These are phyloP conservation scores for Picea glauca DNA, from an alignment of 75 land plant species.

Conservation along the genomic window DNA sequence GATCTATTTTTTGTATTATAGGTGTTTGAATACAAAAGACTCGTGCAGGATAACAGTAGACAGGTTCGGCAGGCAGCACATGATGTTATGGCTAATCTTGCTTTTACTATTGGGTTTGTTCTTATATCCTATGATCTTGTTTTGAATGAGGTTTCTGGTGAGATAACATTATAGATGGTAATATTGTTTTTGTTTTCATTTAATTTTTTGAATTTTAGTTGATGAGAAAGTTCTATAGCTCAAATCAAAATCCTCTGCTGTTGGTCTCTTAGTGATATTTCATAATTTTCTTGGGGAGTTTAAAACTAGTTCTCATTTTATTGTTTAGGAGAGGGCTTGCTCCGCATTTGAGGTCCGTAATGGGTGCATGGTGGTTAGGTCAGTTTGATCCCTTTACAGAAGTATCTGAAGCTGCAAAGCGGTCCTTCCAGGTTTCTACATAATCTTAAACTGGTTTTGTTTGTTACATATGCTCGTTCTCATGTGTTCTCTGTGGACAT, in stretches of 20 bases:
- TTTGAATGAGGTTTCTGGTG: neutral
- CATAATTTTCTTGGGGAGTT: neutral
- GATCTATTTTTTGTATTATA: slow-evolving; percentile 16
- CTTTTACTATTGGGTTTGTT: slow-evolving; percentile 42
- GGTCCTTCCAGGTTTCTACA: slow-evolving; percentile 70
- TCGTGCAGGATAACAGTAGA: slow-evolving; percentile 76
- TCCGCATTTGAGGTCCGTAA: slow-evolving; percentile 81
- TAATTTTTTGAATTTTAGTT: neutral
- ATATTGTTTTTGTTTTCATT: neutral
- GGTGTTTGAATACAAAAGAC: slow-evolving; percentile 95
- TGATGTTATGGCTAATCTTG: slow-evolving; percentile 78
- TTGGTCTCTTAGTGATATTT: neutral
- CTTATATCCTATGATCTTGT: neutral
- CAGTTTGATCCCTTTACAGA: slow-evolving; percentile 86
- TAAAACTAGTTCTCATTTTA: neutral
- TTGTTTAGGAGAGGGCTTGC: slow-evolving; percentile 77
- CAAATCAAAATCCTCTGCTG: neutral
- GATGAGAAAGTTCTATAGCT: neutral
- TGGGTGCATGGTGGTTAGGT: slow-evolving; percentile 98
- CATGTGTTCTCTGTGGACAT: too few species aligned
- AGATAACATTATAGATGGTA: neutral
- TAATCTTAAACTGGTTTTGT: too few species aligned
- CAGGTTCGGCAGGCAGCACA: slow-evolving; percentile 90
- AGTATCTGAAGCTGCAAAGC: slow-evolving; percentile 89
- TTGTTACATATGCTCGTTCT: too few species aligned